Base-by-base conservation (phyloP, 768 basidiomycete species). In the Serendipita indica region DNA sequence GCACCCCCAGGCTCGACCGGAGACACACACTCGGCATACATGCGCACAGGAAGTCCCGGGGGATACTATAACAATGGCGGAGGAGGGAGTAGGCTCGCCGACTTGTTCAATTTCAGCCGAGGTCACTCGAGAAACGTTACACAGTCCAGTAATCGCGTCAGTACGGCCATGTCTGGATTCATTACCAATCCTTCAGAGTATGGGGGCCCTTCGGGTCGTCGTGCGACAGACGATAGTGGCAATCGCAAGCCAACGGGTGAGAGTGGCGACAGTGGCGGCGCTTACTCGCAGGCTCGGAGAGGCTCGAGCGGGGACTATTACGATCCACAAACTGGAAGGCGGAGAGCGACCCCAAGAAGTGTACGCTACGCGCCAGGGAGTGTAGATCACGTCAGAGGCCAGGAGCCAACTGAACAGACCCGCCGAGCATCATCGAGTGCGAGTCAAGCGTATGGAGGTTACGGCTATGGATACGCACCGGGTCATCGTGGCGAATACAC, bases 1-100 rank as follows among this genome's bases (percentile, higher is more conserved):
- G 89, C 2, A 77, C 78, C 2, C 84, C 84, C 7, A 86, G 84
- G 7, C 49, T 52, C 57, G 39, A 59, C 34, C 59, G 54, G 25
- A 33, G 49, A 52, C 30, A 58, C 27, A 52, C 20, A 22, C 39
- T 37, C 30, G 63, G 28, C 37, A 57, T 46, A 34, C 60, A 61
- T 59, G 43, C 28, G 41, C 39, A 22, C 62, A 52, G 32, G 45
- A 39, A 57, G 57, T 39, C 25, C 39, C 13, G 62, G 56, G 13
- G 59, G 58, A 13, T 65, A 57, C 16, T 46, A 39, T 35, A 33
- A 60, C 27, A 49, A 41, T 33, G 34, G 32, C 20, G 35, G 62
- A 25, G 45, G 49, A 28, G 39, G 54, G 16, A 30, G 60, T n/a
- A 22, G 37, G 13, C 14, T 35, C 25, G 37, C 37, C 22, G 49